phyloP scores from a whole-genome alignment of 371 early-diverging fungal species.

The Mucor indicus region DNA sequence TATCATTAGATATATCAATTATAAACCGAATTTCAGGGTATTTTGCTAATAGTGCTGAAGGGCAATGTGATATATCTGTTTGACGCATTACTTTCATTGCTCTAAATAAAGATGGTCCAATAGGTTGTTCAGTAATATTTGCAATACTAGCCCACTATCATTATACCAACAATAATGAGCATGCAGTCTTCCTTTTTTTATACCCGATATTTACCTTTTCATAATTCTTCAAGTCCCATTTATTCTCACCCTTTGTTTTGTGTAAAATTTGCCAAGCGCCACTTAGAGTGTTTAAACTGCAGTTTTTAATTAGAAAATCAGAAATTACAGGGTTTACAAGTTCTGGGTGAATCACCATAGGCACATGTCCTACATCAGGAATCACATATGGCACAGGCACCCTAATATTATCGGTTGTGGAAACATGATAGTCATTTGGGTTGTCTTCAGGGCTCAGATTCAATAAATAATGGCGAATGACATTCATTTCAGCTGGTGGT shows the following conservation, averaged over 20 bases:
- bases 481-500: conserved; percentile 42
- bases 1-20: conserved; percentile 52
- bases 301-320: conserved; percentile 64
- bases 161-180: no score
- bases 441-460: conserved; percentile 21
- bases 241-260: conserved; percentile 59
- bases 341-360: conserved; percentile 67
- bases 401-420: conserved; percentile 20
- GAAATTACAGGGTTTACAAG: conserved; percentile 64
- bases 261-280: conserved; percentile 61
- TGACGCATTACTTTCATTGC: conserved; percentile 69
- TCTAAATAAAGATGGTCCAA: conserved; percentile 54
- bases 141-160: conserved; percentile 56
- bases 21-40: conserved; percentile 63
- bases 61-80: conserved; percentile 63
- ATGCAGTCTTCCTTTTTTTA: no score
- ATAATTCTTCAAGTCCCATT: conserved; percentile 70
- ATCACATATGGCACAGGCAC: conserved; percentile 59
- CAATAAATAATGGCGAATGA: conserved; percentile 44
- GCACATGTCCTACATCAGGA: conserved; percentile 62
- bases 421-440: conserved; percentile 16
- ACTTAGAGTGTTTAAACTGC: conserved; percentile 54
- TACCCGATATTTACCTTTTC: conserved; percentile 47
- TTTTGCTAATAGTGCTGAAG: conserved; percentile 55
- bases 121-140: conserved; percentile 47